Base-by-base conservation (phyloP, 202 grass and related monocot species). In the Carex arenaria region DNA sequence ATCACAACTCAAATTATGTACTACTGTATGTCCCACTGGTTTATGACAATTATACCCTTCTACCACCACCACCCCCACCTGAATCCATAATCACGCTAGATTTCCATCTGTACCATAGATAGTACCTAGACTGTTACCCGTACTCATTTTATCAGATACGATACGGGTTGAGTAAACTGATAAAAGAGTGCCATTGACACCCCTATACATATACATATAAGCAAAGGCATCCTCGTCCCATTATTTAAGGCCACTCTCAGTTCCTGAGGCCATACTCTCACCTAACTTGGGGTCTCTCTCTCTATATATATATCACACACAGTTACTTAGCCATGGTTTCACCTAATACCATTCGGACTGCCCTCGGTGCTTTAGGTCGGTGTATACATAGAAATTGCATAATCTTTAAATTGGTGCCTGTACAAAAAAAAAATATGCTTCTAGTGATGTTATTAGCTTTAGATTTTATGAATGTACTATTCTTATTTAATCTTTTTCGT, bases 261-360 rank as follows among this genome's bases (percentile, higher is more conserved):
- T 66, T 23, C 14, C 45, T 78, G 15, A 40, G 18, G 80, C 5
- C 14, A 68, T 87, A 55, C 26, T 56, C 49, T 32, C 52, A 73
- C 30, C 5, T 56, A 18, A 67, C 32, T 15, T 10, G 11, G n/a
- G 32, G 77, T 4, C 34, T 51, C 45, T 11, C 45, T 11, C 3
- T 19, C 45, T 22, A 13, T 64, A 55, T 52, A 19, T 20, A 5
- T 38, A 23, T 18, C 34, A 22, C 47, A 55, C 61, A 31, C 61
- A 75, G 49, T 31, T 54, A 75, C 45, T 85, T 71, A 20, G 28
- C 72, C 75, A 92, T 91, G 93, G 28, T 93, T 55, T 93, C 95
- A 8, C 4, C 80, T 0, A 91, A 93, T 79, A 85, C 85, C 67
- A 87, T 92, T 84, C 95, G 93, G 61, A 95, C 95, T 6, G 89